Percentiles rank a stretch among this genome's conserved stretches.
Evolutionary conservation across 1,284 basidiomycete genomes (phyloP).

Genomic region (Phellopilus nigrolimitatus): DNA sequence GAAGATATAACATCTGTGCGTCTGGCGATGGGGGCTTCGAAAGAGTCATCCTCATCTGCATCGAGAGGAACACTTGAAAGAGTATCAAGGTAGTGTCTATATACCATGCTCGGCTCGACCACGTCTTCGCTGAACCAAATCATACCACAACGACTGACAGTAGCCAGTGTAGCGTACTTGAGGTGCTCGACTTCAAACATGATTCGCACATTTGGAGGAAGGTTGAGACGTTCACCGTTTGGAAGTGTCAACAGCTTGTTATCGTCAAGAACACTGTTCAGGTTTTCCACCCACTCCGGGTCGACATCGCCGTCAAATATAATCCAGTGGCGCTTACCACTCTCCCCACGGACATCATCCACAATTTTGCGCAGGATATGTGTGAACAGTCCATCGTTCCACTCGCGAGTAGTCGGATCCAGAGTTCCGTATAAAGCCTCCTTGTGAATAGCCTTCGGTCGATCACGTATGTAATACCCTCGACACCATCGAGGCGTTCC

Average conservation of each 20-base stretch:
- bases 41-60: slow-evolving; percentile 82
- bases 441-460: slow-evolving; percentile 99
- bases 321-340: slow-evolving; percentile 97
- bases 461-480: slow-evolving; percentile 94
- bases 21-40: slow-evolving; percentile 53
- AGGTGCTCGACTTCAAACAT: slow-evolving; percentile 99
- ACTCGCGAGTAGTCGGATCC: slow-evolving; percentile 96
- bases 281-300: slow-evolving; percentile 99
- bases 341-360: slow-evolving; percentile 97
- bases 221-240: slow-evolving; percentile 96
- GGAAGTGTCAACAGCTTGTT: slow-evolving; percentile 97
- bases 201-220: slow-evolving; percentile 96
- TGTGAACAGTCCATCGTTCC: slow-evolving; percentile 99
- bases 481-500: slow-evolving; percentile 86
- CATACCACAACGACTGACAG: slow-evolving; percentile 99
- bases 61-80: slow-evolving; percentile 79
- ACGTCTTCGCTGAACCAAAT: slow-evolving; percentile 99
- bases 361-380: slow-evolving; percentile 97
- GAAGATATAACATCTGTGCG: slow-evolving; percentile 47
- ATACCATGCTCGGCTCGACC: slow-evolving; percentile 89
- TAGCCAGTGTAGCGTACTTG: slow-evolving; percentile 95
- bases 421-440: slow-evolving; percentile 97
- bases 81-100: slow-evolving; percentile 81
- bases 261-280: slow-evolving; percentile 99
- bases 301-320: slow-evolving; percentile 99